phyloP scores from a whole-genome alignment of 208 protist genomes.

The Leishmania arabica region DNA sequence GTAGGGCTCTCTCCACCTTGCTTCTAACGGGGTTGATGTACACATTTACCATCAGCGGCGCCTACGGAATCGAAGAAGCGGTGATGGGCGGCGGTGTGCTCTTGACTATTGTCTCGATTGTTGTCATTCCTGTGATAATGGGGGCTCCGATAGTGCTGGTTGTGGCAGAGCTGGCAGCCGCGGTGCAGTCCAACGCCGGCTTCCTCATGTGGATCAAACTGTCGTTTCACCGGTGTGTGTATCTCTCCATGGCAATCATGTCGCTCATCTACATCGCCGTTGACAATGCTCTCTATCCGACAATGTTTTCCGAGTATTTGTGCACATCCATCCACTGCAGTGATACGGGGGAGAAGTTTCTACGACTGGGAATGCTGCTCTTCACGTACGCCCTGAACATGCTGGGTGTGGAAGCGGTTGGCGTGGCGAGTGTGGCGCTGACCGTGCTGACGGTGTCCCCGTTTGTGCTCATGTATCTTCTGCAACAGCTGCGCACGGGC shows the following conservation, averaged over 20 bases:
- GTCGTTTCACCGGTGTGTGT: slow-evolving; percentile 60
- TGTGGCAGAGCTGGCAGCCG: slow-evolving; percentile 74
- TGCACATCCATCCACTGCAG: slow-evolving; percentile 56
- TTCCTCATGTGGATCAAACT: slow-evolving; percentile 84
- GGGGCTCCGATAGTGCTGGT: slow-evolving; percentile 65
- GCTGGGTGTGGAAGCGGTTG: slow-evolving; percentile 65
- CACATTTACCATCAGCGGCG: slow-evolving; percentile 75
- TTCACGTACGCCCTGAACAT: slow-evolving; percentile 69
- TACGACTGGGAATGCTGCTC: slow-evolving; percentile 56
- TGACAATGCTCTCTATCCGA: slow-evolving; percentile 79
- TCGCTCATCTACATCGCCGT: slow-evolving; percentile 64
- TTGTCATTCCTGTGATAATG: slow-evolving; percentile 79
- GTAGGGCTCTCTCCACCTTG: slow-evolving; percentile 47
- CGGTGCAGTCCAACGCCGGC: slow-evolving; percentile 71
- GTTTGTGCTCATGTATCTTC: slow-evolving; percentile 66
- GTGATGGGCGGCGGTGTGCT: slow-evolving; percentile 74
- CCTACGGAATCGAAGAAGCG: slow-evolving; percentile 85
- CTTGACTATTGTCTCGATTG: slow-evolving; percentile 61
- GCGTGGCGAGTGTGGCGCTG: slow-evolving; percentile 57
- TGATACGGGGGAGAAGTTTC: slow-evolving; percentile 12
- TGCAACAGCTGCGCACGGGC: slow-evolving; percentile 48
- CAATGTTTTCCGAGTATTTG: slow-evolving; percentile 83
- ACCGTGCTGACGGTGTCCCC: slow-evolving; percentile 58
- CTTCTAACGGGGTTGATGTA: slow-evolving; percentile 85
- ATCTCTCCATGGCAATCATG: slow-evolving; percentile 69